A percentile compares a stretch with the other conserved stretches of the same genome.
Conservation (phyloP, 1,139 yeast species). For the Yamadazyma friedrichii region DNA sequence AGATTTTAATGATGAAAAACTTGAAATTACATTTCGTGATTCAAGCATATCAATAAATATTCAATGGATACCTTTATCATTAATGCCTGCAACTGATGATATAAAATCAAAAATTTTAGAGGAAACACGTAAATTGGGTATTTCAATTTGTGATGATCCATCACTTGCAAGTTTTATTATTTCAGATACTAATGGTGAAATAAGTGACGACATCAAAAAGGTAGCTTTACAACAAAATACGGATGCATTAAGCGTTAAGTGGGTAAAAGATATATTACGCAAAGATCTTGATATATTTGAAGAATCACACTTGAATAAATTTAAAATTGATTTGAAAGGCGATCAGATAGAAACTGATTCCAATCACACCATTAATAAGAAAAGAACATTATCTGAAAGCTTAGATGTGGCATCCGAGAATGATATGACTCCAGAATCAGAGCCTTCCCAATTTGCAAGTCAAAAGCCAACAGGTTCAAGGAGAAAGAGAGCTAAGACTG, state of each 20-base stretch:
- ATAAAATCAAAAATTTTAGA: background rate
- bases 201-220: background rate
- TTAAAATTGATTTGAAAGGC: background rate
- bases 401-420: no score
- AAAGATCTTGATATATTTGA: conserved; percentile 3
- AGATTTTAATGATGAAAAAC: background rate
- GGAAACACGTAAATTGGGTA: background rate
- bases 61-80: background rate
- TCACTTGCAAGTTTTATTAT: background rate
- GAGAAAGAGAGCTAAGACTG: conserved; percentile 1
- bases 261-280: conserved; percentile 9
- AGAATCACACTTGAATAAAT: background rate
- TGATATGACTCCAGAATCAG: no score
- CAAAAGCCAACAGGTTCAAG: conserved; percentile 1
- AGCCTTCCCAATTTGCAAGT: background rate
- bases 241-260: background rate
- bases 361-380: no score
- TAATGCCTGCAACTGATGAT: background rate
- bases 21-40: conserved; percentile 1
- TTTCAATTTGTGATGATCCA: conserved; percentile 1
- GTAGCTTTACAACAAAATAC: background rate
- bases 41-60: background rate
- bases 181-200: background rate
- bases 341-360: no score
- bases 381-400: no score